Evolutionary conservation across 2,329 filamentous ascomycete genomes (phyloP), one percentile per base, ranked within the genome.

Genomic region (Fusarium subtropicale): DNA sequence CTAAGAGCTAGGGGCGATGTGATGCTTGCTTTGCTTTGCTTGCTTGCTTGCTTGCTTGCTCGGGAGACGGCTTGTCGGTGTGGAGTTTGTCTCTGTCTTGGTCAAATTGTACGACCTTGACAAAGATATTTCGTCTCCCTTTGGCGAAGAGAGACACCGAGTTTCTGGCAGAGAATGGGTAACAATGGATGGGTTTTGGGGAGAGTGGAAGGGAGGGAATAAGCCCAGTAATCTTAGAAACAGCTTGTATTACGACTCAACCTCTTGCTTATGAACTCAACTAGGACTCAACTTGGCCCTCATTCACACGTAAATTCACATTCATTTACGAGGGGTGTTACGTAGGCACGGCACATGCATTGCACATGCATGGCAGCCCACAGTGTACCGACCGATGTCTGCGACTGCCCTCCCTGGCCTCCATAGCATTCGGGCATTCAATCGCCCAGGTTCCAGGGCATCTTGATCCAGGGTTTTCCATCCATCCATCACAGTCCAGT

Each of bases 51-150:
- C 28, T 30, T 45, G 42, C 42, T 30, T 39, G 52, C 48, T 66
- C 38, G 57, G 61, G 64, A 62, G 57, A 67, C 63, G 57, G 53
- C 63, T 55, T 58, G 50, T 64, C 47, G 53, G 44, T 54, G 65
- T 68, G 65, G 65, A 46, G 64, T 51, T 34, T 47, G 45, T 47
- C 39, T 45, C 34, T 69, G 62, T 70, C 63, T 70, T 61, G 13
- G 51, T 51, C 34, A 41, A 54, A 45, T 55, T 48, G 58, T 44
- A 34, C 56, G 57, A 62, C 42, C 12, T 30, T 41, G 36, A 54
- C 44, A 26, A 56, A 30, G 39, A 26, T 66, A 46, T 51, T 65
- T 67, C 30, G 57, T 28, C 52, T 59, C 42, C 52, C 62, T 57
- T 50, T 47, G 45, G 24, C 18, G 9, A 45, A 54, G 52, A 46